These are phyloP conservation scores for Lodderomyces pseudojiufengensis DNA, from an alignment of 1,139 yeast species.

Conservation along the genomic window DNA sequence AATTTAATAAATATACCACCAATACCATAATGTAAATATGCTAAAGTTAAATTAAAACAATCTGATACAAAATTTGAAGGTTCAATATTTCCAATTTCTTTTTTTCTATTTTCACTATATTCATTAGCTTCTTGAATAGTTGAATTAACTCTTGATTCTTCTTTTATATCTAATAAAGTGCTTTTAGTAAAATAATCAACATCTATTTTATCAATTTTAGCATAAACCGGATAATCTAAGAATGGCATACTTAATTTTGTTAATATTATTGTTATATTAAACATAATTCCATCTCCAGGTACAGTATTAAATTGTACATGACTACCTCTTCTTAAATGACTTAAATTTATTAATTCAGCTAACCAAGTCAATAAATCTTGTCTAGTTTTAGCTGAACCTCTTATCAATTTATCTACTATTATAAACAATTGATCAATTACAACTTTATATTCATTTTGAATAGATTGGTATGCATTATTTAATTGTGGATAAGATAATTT, in stretches of 20 bases:
- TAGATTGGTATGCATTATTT: slow-evolving; percentile 47
- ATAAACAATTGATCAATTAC: slow-evolving; percentile 59
- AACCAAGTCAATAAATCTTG: slow-evolving; percentile 61
- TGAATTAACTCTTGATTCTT: slow-evolving; percentile 81
- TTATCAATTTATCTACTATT: slow-evolving; percentile 69
- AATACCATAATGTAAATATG: slow-evolving; percentile 83
- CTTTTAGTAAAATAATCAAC: slow-evolving; percentile 53
- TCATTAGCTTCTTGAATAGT: slow-evolving; percentile 67
- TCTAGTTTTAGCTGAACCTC: slow-evolving; percentile 69
- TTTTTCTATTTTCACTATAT: slow-evolving; percentile 33
- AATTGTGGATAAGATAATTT: slow-evolving; percentile 39
- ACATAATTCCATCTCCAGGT: slow-evolving; percentile 80
- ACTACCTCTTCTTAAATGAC: slow-evolving; percentile 84
- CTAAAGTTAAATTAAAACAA: slow-evolving; percentile 74
- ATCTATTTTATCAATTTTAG: slow-evolving; percentile 75
- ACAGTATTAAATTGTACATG: slow-evolving; percentile 68
- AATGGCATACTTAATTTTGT: slow-evolving; percentile 81
- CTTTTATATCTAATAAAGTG: slow-evolving; percentile 58
- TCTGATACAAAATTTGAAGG: slow-evolving; percentile 79
- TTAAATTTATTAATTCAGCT: slow-evolving; percentile 66
- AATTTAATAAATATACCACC: slow-evolving; percentile 70
- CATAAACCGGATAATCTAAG: slow-evolving; percentile 55
- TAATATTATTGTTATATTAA: slow-evolving; percentile 66
- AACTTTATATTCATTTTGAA: slow-evolving; percentile 58
- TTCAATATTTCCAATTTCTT: slow-evolving; percentile 16